These are phyloP conservation scores for Fusarium keratoplasticum DNA, from an alignment of 2,329 filamentous ascomycete genomes.

Conservation along the genomic window DNA sequence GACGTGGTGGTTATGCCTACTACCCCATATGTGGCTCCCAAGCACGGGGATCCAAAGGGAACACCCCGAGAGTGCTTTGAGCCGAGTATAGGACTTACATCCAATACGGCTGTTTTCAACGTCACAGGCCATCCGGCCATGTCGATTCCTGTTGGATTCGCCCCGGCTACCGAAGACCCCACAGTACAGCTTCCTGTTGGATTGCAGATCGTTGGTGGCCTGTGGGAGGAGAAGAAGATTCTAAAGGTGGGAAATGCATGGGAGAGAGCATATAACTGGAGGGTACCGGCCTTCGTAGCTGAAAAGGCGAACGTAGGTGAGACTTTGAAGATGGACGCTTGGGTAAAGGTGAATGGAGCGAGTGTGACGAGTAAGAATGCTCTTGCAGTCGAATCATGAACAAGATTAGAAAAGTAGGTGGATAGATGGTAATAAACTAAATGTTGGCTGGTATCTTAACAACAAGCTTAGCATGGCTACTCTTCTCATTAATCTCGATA, in stretches of 20 bases:
- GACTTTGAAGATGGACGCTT: background rate
- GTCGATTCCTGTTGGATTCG: constrained; percentile 62
- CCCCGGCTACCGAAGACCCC: constrained; percentile 53
- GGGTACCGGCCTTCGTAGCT: background rate
- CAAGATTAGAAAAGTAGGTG: background rate
- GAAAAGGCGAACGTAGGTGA: background rate
- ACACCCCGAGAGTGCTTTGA: constrained; percentile 59
- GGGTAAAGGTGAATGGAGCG: background rate
- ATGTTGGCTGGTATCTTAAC: background rate
- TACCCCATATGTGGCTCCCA: constrained; percentile 59
- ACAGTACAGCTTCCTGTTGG: constrained; percentile 60
- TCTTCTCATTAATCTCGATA: background rate
- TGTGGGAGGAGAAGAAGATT: constrained; percentile 62
- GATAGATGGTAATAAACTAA: background rate
- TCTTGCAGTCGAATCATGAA: background rate
- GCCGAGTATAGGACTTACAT: constrained; percentile 64
- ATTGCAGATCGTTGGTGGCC: constrained; percentile 65
- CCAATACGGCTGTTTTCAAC: constrained; percentile 69
- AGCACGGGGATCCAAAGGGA: constrained; percentile 51
- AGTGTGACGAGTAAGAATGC: background rate
- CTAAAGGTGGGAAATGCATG: constrained; percentile 58
- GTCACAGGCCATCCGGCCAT: constrained; percentile 68
- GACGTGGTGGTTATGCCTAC: constrained; percentile 63
- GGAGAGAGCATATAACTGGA: constrained; percentile 60
- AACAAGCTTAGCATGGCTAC: background rate